Evolutionary conservation across 345 rosid genomes (phyloP), one percentile per base, ranked within the genome.

Genomic region (Ailanthus altissimus): DNA sequence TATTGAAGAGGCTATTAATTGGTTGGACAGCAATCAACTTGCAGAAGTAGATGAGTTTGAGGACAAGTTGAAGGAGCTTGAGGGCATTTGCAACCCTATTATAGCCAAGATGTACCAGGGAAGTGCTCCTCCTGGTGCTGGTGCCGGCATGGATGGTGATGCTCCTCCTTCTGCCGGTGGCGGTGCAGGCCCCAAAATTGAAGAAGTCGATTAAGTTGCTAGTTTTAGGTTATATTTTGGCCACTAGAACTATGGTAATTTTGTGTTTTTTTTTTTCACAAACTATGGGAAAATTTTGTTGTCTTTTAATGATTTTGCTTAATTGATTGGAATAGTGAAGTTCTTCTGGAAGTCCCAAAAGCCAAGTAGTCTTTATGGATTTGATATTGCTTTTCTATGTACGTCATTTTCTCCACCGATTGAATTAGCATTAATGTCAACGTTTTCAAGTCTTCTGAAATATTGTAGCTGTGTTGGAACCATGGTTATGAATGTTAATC

Each of bases 181-280:
- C 14, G 84, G 87, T 70, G 89, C 90, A 60, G 93, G 93, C 16
- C 93, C 93, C 53, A 90, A 90, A 80, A 88, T 90, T 72, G 91
- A 90, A 70, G 93, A 90, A 72, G 91, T 90, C 0, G 93, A 90
- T 73, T 90, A 88, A 81, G 79, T 56, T 45, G 25, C 8, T 13
- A 12, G 47, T 14, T 54, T 21, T 56, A 14, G 50, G 0, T 36
- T 21, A 16, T 4, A 15, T 5, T 49, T 53, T 5, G 18, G 47
- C 26, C 9, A 13, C 32, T 72, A 21, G 32, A 5, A 13, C 4
- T 6, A 3, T 20, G 15, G 1, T 1, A 49, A 12, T 21, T 21
- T 23, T 58, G 6, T 12, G 6, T 15, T n/a, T 32, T 32, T 32
- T 54, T 9, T 53, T 57, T 72, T 54, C 4, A 12, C 11, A n/a